phyloP scores from a whole-genome alignment of 257 asterid genomes.

The Salvia splendens region DNA sequence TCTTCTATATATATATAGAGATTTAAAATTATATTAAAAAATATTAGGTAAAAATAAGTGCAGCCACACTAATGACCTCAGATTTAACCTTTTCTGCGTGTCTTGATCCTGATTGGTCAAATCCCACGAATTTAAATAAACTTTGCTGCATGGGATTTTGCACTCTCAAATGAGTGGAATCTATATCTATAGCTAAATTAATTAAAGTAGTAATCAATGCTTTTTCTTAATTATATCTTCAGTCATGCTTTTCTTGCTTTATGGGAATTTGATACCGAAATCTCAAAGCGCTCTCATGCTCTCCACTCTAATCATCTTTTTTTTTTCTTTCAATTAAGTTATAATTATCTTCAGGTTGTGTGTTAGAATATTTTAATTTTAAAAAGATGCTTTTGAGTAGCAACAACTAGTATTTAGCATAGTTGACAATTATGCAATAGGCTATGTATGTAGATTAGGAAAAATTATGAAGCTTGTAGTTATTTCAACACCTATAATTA shows the following conservation, averaged over 20 bases:
- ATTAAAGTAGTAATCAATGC: neutral
- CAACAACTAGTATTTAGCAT: neutral
- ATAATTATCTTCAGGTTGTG: too few species aligned
- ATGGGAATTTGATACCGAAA: conserved; percentile 35
- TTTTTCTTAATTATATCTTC: conserved; percentile 22
- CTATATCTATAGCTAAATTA: conserved; percentile 5
- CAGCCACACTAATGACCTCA: conserved; percentile 27
- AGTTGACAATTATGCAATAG: neutral
- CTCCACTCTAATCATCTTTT: conserved; percentile 28
- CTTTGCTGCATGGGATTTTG: conserved; percentile 20
- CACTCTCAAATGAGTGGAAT: conserved; percentile 33
- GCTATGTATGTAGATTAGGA: neutral
- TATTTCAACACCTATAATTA: neutral
- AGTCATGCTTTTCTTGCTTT: conserved; percentile 32
- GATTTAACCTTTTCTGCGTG: conserved; percentile 34
- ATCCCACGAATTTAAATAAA: conserved; percentile 1
- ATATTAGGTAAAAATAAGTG: neutral
- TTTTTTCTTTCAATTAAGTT: neutral
- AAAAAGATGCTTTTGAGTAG: too few species aligned
- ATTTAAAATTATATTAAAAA: neutral
- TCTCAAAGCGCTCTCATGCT: conserved; percentile 33
- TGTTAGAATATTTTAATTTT: too few species aligned
- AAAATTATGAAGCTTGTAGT: neutral
- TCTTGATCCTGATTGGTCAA: neutral
- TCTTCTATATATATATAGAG: neutral